phyloP scores from a whole-genome alignment of 2,329 filamentous ascomycete genomes.

The Neoscytalidium dimidiatum region DNA sequence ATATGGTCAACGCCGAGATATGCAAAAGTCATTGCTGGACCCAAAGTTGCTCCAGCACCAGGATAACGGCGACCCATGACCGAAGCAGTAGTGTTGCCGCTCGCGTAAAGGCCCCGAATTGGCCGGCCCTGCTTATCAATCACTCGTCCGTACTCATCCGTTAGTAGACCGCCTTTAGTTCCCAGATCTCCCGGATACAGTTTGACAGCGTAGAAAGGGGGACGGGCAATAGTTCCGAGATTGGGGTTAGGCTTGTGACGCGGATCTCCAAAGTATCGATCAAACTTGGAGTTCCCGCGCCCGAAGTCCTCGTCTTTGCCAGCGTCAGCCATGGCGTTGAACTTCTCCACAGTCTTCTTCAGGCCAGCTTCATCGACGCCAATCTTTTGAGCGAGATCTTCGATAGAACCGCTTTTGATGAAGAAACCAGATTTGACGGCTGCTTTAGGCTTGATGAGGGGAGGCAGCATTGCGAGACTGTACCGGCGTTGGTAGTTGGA shows the following conservation, averaged over 20 bases:
- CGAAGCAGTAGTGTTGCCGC: constrained; percentile 36
- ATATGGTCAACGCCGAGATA: constrained; percentile 25
- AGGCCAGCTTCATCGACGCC: constrained; percentile 27
- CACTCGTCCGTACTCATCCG: constrained; percentile 34
- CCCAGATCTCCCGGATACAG: constrained; percentile 42
- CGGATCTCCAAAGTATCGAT: constrained; percentile 37
- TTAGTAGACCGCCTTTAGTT: constrained; percentile 41
- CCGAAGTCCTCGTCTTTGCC: constrained; percentile 38
- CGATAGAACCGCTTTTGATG: constrained; percentile 27
- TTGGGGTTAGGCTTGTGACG: constrained; percentile 31
- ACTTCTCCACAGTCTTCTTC: constrained; percentile 28
- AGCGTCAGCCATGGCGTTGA: constrained; percentile 31
- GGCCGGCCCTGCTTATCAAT: constrained; percentile 24
- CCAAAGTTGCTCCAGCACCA: constrained; percentile 39
- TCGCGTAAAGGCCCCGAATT: constrained; percentile 38
- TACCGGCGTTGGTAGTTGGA: constrained; percentile 34
- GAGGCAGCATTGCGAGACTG: constrained; percentile 24
- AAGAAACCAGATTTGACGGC: constrained; percentile 28
- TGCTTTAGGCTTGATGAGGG: constrained; percentile 23
- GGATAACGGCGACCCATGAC: constrained; percentile 39
- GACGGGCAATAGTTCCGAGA: constrained; percentile 31
- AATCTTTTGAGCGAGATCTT: constrained; percentile 30
- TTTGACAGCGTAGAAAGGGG: constrained; percentile 37
- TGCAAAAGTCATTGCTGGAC: constrained; percentile 40
- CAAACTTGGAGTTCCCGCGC: constrained; percentile 35